phyloP scores from a whole-genome alignment of 306 rosid species.

The Vicia villosa region DNA sequence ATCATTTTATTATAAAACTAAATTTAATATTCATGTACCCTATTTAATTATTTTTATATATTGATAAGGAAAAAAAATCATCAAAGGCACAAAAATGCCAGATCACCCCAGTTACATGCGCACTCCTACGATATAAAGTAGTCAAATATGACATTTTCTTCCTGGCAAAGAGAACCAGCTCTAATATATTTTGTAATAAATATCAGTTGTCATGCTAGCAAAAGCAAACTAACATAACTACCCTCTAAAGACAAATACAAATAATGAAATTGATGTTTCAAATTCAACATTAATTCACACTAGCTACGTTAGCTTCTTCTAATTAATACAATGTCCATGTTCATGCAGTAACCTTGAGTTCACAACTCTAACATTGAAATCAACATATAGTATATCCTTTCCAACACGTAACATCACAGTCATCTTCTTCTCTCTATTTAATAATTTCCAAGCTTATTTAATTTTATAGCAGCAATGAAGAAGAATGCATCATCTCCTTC shows the following conservation, averaged over 20 bases:
- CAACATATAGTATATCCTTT: not conserved
- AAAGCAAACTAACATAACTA: not conserved
- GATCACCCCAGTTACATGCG: too few species aligned
- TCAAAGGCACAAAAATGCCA: too few species aligned
- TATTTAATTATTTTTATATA: too few species aligned
- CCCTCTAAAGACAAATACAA: not conserved
- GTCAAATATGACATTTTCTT: too few species aligned
- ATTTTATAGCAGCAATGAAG: constrained; percentile 35
- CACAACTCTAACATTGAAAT: not conserved
- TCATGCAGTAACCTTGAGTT: not conserved
- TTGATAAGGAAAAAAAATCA: too few species aligned
- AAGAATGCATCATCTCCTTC: constrained; percentile 56
- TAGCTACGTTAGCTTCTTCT: not conserved
- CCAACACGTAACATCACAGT: not conserved
- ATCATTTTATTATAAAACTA: too few species aligned
- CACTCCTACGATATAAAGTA: too few species aligned
- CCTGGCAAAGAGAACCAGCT: too few species aligned
- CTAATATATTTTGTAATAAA: too few species aligned
- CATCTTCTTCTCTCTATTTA: not conserved
- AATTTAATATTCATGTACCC: too few species aligned
- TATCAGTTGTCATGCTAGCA: too few species aligned
- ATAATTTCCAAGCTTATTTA: not conserved
- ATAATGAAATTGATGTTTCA: not conserved
- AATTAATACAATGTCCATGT: not conserved
- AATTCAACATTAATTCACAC: not conserved